phyloP scores from a whole-genome alignment of 805 yeast genomes.

The Candida morakotiae region DNA sequence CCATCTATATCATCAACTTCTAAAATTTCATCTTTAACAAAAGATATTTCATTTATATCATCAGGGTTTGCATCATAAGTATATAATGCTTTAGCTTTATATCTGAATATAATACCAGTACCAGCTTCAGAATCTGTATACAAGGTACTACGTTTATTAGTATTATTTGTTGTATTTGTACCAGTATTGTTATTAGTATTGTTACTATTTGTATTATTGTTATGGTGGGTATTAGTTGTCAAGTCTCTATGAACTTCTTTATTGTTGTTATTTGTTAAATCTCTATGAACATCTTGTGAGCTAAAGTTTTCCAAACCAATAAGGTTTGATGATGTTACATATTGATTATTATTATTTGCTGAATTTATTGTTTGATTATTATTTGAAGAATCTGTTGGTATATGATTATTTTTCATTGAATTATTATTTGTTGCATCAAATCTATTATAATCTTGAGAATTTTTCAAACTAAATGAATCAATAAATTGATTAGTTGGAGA shows the following conservation, averaged over 20 bases:
- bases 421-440: slow-evolving; percentile 14
- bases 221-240: too few species aligned
- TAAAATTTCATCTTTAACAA: slow-evolving; percentile 85
- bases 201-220: slow-evolving; percentile 13
- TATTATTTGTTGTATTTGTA: slow-evolving; percentile 8
- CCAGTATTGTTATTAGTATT: not conserved
- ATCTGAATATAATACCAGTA: slow-evolving; percentile 55
- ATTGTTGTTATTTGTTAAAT: slow-evolving; percentile 26
- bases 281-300: slow-evolving; percentile 31
- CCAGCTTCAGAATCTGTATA: slow-evolving; percentile 19
- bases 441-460: slow-evolving; percentile 18
- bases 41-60: slow-evolving; percentile 89
- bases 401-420: slow-evolving; percentile 30
- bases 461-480: slow-evolving; percentile 69
- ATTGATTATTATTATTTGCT: slow-evolving; percentile 14
- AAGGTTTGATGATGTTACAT: slow-evolving; percentile 52
- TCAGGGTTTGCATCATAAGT: slow-evolving; percentile 86
- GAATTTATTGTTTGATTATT: slow-evolving; percentile 19
- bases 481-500: slow-evolving; percentile 83
- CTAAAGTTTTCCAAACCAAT: slow-evolving; percentile 59
- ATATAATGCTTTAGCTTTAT: slow-evolving; percentile 82
- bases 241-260: slow-evolving; percentile 33
- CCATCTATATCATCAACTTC: slow-evolving; percentile 91
- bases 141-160: slow-evolving; percentile 18
- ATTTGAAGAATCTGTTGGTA: not conserved